A percentile compares a stretch with the other conserved stretches of the same genome.
These are phyloP conservation scores for Ailanthus altissimus DNA, from an alignment of 345 rosid species.

Conservation along the genomic window DNA sequence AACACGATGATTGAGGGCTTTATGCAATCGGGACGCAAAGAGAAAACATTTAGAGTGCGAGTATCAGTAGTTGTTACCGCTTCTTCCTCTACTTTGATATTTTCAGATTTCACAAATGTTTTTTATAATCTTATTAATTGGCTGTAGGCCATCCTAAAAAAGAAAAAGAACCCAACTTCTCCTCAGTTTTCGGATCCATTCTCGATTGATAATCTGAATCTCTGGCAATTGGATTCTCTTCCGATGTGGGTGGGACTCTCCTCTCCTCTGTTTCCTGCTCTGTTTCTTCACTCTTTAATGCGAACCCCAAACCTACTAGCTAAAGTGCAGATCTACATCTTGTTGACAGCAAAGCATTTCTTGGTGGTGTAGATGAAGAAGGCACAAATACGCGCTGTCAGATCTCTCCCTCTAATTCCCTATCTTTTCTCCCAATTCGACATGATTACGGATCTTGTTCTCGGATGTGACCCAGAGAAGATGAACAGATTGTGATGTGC, in stretches of 20 bases:
- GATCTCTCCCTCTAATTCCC: too few species aligned
- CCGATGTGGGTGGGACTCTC: conserved; percentile 32
- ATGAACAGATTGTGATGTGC: too few species aligned
- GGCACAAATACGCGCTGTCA: too few species aligned
- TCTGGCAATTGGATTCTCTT: conserved; percentile 29
- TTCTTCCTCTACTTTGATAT: conserved; percentile 26
- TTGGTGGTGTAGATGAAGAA: conserved; percentile 57
- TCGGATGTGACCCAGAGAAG: too few species aligned
- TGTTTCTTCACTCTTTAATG: conserved; percentile 40
- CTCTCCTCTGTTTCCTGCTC: conserved; percentile 29
- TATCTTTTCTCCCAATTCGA: too few species aligned
- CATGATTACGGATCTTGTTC: too few species aligned
- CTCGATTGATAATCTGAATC: conserved; percentile 31
- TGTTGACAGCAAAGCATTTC: conserved; percentile 62
- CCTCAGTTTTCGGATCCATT: conserved; percentile 32
- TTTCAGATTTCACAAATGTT: conserved; percentile 25
- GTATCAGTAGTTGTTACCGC: too few species aligned
- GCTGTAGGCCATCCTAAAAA: too few species aligned
- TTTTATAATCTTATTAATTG: conserved; percentile 27
- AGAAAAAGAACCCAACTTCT: conserved; percentile 14
- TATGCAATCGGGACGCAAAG: too few species aligned
- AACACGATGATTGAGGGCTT: too few species aligned
- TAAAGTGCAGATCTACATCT: conserved; percentile 85
- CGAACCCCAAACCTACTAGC: conserved; percentile 83
- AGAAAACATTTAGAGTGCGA: too few species aligned